Evolutionary conservation across 768 basidiomycete species (phyloP).

Genomic region (Rhodotorula toruloides): DNA sequence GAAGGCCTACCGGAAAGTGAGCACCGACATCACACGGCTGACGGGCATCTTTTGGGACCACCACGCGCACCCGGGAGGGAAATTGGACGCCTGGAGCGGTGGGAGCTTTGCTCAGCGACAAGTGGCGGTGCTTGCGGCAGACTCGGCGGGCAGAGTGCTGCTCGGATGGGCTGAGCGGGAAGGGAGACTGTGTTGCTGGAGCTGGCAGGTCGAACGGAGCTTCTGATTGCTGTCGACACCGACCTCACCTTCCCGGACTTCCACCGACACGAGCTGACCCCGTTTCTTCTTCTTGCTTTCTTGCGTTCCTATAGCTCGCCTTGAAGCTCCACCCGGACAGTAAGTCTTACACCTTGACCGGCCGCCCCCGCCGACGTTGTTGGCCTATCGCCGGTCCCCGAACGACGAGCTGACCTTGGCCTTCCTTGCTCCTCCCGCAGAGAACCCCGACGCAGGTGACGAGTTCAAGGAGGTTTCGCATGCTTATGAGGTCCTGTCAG

Average conservation of each 20-base stretch:
- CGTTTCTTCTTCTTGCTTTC: not conserved
- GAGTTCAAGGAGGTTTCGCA: slow-evolving; percentile 75
- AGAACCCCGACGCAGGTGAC: slow-evolving; percentile 95
- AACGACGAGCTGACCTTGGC: not conserved
- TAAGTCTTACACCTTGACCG: too few species aligned
- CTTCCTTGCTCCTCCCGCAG: slow-evolving; percentile 43
- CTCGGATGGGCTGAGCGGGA: too few species aligned
- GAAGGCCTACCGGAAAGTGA: slow-evolving; percentile 88
- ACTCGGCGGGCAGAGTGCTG: too few species aligned
- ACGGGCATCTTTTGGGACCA: not conserved
- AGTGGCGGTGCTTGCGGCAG: too few species aligned
- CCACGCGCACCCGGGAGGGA: not conserved
- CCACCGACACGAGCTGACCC: not conserved
- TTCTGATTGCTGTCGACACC: too few species aligned
- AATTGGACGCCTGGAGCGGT: not conserved
- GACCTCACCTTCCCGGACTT: too few species aligned
- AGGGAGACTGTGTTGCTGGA: too few species aligned
- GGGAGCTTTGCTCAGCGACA: too few species aligned
- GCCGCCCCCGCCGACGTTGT: too few species aligned
- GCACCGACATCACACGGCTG: slow-evolving; percentile 16
- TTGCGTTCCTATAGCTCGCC: slow-evolving; percentile 30
- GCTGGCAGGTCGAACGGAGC: too few species aligned
- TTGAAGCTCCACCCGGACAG: slow-evolving; percentile 44
- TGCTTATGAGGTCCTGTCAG: slow-evolving; percentile 85
- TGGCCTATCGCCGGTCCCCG: not conserved